phyloP scores from a whole-genome alignment of 148 eudicot species.

The Nyssa sinensis region DNA sequence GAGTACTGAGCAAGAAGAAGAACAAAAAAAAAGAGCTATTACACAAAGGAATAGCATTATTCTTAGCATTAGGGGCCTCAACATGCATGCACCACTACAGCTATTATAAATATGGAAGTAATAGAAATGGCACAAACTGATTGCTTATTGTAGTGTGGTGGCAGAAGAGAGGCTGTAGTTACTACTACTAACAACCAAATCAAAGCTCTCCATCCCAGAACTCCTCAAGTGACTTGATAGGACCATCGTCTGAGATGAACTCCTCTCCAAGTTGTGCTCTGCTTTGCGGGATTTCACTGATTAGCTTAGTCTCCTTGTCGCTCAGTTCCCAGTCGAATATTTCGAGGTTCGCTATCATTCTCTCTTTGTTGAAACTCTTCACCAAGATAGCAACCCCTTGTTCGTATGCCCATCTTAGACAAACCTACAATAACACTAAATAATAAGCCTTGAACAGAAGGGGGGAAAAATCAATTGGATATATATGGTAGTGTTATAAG shows the following conservation, averaged over 20 bases:
- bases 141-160: too few species aligned
- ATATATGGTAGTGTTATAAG: too few species aligned
- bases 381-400: slow-evolving; percentile 44
- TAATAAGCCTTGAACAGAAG: not conserved
- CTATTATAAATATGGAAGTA: too few species aligned
- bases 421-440: slow-evolving; percentile 30
- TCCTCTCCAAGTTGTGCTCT: slow-evolving; percentile 37
- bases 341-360: slow-evolving; percentile 53
- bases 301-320: slow-evolving; percentile 33
- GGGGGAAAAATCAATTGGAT: not conserved
- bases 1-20: too few species aligned
- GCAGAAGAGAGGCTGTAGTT: not conserved
- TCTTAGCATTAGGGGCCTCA: too few species aligned
- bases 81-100: too few species aligned
- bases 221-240: slow-evolving; percentile 38
- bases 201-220: slow-evolving; percentile 53
- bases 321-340: slow-evolving; percentile 42
- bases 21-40: too few species aligned
- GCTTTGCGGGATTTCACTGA: slow-evolving; percentile 35
- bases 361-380: slow-evolving; percentile 57
- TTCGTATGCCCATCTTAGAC: slow-evolving; percentile 52
- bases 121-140: too few species aligned
- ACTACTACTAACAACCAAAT: too few species aligned
- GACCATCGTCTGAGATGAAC: slow-evolving; percentile 41
- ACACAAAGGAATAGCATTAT: too few species aligned